Conservation (phyloP, 2,329 filamentous ascomycete species). For the Epichloe elymi region DNA sequence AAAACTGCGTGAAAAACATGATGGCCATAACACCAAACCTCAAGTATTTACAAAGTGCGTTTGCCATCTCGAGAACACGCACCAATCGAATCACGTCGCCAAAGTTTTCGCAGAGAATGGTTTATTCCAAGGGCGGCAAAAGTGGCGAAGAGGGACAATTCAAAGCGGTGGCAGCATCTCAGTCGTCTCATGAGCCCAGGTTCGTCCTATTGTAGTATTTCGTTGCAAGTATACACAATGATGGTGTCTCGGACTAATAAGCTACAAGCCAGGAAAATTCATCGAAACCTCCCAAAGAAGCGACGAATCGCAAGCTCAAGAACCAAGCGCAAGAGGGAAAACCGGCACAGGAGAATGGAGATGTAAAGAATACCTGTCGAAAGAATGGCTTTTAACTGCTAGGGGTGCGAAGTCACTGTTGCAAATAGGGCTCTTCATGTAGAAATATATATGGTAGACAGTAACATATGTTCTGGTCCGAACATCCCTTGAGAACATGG, state of each 20-base stretch:
- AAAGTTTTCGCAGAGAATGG: not conserved
- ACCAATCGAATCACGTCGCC: not conserved
- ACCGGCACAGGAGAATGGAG: not conserved
- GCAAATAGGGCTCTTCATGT: too few species aligned
- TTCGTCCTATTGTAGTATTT: not conserved
- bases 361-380: too few species aligned
- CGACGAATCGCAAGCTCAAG: not conserved
- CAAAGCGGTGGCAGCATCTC: not conserved
- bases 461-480: too few species aligned
- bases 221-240: not conserved
- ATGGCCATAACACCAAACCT: not conserved
- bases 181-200: slow-evolving; percentile 1
- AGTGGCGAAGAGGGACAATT: not conserved
- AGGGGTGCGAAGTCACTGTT: too few species aligned
- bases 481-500: too few species aligned
- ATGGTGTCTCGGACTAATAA: not conserved
- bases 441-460: too few species aligned
- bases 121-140: not conserved
- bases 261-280: not conserved
- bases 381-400: too few species aligned
- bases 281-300: slow-evolving; percentile 1
- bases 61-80: not conserved
- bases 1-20: not conserved
- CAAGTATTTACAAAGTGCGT: not conserved
- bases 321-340: not conserved